Evolutionary conservation across 805 yeast genomes (phyloP).

Genomic region (Lipomyces sp.): DNA sequence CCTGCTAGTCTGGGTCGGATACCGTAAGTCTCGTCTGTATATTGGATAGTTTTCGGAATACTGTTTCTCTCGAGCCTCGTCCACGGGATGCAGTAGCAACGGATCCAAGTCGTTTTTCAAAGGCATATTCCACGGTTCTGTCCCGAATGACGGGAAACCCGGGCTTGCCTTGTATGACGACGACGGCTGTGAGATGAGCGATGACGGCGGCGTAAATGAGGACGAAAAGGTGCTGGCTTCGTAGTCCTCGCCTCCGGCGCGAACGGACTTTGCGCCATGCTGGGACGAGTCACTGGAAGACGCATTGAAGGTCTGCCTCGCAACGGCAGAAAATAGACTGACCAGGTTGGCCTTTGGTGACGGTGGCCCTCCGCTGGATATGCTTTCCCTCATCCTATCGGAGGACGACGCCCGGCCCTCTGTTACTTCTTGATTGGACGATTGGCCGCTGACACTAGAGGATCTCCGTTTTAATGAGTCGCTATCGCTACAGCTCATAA

Average conservation of each 20-base stretch:
- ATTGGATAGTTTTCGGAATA: constrained; percentile 81
- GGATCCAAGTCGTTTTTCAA: constrained; percentile 9
- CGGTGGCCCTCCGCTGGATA: constrained; percentile 7
- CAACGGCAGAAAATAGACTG: constrained; percentile 26
- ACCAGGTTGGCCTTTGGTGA: constrained; percentile 26
- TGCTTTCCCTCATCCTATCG: constrained; percentile 1
- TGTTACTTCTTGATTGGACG: constrained; percentile 12
- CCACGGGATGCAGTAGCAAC: constrained; percentile 22
- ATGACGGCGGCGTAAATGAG: constrained; percentile 23
- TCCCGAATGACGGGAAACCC: constrained; percentile 6
- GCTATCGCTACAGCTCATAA: constrained; percentile 8
- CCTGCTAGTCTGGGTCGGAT: constrained; percentile 51
- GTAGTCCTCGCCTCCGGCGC: constrained; percentile 8
- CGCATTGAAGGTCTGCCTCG: constrained; percentile 20
- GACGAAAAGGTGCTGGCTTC: constrained; percentile 8
- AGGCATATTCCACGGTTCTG: constrained; percentile 19
- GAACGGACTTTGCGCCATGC: constrained; percentile 5
- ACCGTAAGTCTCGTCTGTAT: constrained; percentile 59
- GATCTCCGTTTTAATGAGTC: constrained; percentile 15
- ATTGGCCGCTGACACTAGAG: constrained; percentile 21
- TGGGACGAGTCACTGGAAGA: constrained; percentile 13
- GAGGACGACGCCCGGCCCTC: constrained; percentile 8
- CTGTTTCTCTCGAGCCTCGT: constrained; percentile 53
- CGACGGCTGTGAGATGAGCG: constrained; percentile 9
- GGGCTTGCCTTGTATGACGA: neutral